phyloP scores from a whole-genome alignment of 2,329 filamentous ascomycete species.

The Fusarium concolor region DNA sequence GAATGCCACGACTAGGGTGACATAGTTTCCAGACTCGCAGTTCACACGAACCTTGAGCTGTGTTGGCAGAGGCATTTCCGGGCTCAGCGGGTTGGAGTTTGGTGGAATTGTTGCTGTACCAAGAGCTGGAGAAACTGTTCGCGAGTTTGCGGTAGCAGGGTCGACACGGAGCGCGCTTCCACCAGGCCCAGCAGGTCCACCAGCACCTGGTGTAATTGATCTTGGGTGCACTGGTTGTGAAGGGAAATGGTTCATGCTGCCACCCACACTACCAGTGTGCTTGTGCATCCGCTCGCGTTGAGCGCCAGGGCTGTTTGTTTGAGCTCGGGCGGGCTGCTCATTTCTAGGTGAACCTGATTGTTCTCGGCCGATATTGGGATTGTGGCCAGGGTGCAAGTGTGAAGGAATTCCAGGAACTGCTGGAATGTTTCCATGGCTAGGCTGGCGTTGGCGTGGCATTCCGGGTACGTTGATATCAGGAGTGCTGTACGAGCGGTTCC shows the following conservation, averaged over 20 bases:
- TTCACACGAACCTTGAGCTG: slow-evolving; percentile 97
- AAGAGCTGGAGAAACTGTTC: slow-evolving; percentile 61
- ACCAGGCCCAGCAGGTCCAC: slow-evolving; percentile 38
- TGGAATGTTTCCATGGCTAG: slow-evolving; percentile 68
- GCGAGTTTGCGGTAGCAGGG: slow-evolving; percentile 53
- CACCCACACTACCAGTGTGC: slow-evolving; percentile 61
- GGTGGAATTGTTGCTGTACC: slow-evolving; percentile 49
- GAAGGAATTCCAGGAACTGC: slow-evolving; percentile 81
- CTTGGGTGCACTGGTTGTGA: slow-evolving; percentile 64
- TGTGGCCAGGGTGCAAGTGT: slow-evolving; percentile 71
- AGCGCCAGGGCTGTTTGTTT: slow-evolving; percentile 76
- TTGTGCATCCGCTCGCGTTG: slow-evolving; percentile 70
- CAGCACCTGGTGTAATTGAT: slow-evolving; percentile 57
- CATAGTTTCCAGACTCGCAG: slow-evolving; percentile 85
- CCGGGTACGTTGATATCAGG: slow-evolving; percentile 87
- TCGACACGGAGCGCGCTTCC: slow-evolving; percentile 55
- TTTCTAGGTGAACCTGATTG: slow-evolving; percentile 83
- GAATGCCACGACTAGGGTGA: slow-evolving; percentile 94
- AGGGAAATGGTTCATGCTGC: slow-evolving; percentile 67
- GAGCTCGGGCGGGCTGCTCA: slow-evolving; percentile 74
- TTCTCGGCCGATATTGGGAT: slow-evolving; percentile 77
- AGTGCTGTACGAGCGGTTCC: slow-evolving; percentile 92
- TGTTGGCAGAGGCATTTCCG: slow-evolving; percentile 68
- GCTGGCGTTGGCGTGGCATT: slow-evolving; percentile 67
- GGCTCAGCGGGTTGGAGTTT: slow-evolving; percentile 51